Conservation (phyloP, 2,329 filamentous ascomycete genomes). For the Cercospora nicotianae region DNA sequence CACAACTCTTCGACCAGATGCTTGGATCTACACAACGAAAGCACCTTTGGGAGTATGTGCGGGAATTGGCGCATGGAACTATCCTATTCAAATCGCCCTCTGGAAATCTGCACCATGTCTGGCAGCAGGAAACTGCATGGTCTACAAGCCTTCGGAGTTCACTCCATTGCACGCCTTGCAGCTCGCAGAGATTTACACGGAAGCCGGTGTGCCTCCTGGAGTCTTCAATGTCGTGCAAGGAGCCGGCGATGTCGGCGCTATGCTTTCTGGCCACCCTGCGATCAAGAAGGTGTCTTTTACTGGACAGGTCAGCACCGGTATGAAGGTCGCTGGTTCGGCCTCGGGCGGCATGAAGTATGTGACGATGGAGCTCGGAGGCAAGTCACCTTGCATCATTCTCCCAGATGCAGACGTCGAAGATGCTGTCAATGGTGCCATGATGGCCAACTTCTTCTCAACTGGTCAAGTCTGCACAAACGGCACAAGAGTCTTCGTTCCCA, state of each 20-base stretch:
- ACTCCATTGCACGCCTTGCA: conserved; percentile 79
- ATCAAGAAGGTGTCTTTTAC: conserved; percentile 90
- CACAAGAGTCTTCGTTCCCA: conserved; percentile 79
- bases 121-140: conserved; percentile 84
- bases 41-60: conserved; percentile 80
- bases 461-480: conserved; percentile 94
- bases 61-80: conserved; percentile 90
- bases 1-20: conserved; percentile 69
- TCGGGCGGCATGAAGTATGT: conserved; percentile 82
- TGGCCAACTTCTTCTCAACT: conserved; percentile 89
- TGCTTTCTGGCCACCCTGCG: conserved; percentile 68
- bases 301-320: conserved; percentile 79
- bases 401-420: conserved; percentile 75
- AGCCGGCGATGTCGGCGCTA: conserved; percentile 72
- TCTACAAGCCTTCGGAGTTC: conserved; percentile 87
- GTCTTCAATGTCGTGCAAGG: conserved; percentile 89
- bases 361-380: conserved; percentile 89
- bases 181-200: conserved; percentile 72
- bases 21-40: conserved; percentile 81
- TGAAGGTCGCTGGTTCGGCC: conserved; percentile 75
- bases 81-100: conserved; percentile 84
- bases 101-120: conserved; percentile 88
- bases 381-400: conserved; percentile 76
- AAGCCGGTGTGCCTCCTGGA: conserved; percentile 76
- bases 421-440: conserved; percentile 87